A percentile compares a stretch with the other conserved stretches of the same genome.
Evolutionary conservation across 768 basidiomycete species (phyloP).

Genomic region (Podaxis carcinomalis): DNA sequence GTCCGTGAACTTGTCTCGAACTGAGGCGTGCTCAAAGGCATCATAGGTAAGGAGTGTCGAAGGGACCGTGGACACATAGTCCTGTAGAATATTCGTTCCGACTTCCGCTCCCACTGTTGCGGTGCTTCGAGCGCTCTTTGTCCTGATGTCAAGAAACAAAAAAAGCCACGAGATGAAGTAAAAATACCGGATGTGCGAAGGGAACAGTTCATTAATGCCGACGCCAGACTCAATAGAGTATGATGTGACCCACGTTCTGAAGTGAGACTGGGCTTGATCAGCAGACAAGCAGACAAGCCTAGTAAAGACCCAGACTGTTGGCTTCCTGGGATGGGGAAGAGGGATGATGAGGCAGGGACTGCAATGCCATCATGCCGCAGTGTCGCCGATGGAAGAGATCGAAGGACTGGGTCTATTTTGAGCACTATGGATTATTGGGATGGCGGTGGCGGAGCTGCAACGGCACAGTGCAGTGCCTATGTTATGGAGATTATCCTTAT

Average conservation of each 20-base stretch:
- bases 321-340: neutral
- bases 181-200: slow-evolving; percentile 5
- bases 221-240: neutral
- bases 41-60: neutral
- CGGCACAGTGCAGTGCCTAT: neutral
- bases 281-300: neutral
- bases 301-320: neutral
- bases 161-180: neutral
- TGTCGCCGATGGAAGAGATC: slow-evolving; percentile 1
- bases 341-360: neutral
- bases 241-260: slow-evolving; percentile 3
- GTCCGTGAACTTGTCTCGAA: neutral
- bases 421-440: neutral
- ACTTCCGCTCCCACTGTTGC: neutral
- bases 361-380: slow-evolving; percentile 5
- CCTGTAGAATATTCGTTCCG: neutral
- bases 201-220: neutral
- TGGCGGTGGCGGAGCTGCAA: neutral
- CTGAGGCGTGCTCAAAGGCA: neutral
- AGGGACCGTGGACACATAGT: neutral
- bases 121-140: neutral
- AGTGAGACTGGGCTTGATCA: neutral
- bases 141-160: neutral
- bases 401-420: neutral
- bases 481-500: neutral